Conservation (phyloP, 768 basidiomycete species). For the Lepiota venenata region DNA sequence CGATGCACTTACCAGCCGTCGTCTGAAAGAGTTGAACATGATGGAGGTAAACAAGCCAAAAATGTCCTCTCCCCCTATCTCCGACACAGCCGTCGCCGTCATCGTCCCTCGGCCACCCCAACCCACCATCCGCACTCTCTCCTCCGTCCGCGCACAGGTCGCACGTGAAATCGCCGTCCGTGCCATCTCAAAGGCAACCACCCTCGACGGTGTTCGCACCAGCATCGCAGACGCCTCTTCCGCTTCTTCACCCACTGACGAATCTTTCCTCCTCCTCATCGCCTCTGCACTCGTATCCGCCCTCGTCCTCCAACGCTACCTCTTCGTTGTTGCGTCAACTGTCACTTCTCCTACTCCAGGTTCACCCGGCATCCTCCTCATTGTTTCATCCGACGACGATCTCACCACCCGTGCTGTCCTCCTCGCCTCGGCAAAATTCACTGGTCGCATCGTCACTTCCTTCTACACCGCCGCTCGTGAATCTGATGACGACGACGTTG, state of each 20-base stretch:
- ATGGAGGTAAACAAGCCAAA: slow-evolving; percentile 14
- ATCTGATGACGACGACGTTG: slow-evolving; percentile 17
- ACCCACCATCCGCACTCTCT: too few species aligned
- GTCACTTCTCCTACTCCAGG: slow-evolving; percentile 22
- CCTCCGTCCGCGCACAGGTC: too few species aligned
- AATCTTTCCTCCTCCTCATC: slow-evolving; percentile 53
- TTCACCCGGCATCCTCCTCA: slow-evolving; percentile 45
- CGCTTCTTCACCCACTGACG: slow-evolving; percentile 42
- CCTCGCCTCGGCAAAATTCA: slow-evolving; percentile 64
- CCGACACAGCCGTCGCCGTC: background rate
- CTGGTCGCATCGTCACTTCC: slow-evolving; percentile 50
- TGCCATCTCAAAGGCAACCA: background rate
- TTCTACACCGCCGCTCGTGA: slow-evolving; percentile 16
- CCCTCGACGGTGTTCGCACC: slow-evolving; percentile 40
- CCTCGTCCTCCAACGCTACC: slow-evolving; percentile 37
- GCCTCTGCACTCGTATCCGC: slow-evolving; percentile 43
- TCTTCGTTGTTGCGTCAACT: slow-evolving; percentile 55
- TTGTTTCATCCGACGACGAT: slow-evolving; percentile 52
- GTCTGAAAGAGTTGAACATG: slow-evolving; percentile 38
- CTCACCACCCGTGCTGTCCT: slow-evolving; percentile 66
- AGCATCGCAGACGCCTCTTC: slow-evolving; percentile 62
- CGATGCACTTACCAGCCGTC: slow-evolving; percentile 26
- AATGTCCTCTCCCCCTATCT: background rate
- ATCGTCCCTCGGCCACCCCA: too few species aligned
- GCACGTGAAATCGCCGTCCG: too few species aligned